These are phyloP conservation scores for Nemophila menziesii DNA, from an alignment of 257 asterid genomes.

Conservation along the genomic window DNA sequence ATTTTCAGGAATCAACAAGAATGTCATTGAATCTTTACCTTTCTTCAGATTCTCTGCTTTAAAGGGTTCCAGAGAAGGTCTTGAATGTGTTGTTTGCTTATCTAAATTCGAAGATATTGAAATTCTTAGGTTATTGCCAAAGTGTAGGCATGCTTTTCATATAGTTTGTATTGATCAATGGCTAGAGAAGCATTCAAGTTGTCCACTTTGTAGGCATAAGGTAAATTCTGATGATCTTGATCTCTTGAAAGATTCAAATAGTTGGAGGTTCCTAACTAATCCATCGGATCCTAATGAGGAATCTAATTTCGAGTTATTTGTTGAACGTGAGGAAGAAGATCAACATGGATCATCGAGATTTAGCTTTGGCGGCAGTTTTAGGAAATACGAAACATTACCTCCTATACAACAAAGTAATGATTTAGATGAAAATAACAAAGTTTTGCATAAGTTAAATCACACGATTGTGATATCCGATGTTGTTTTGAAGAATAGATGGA, in stretches of 20 bases:
- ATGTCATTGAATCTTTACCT: conserved; percentile 48
- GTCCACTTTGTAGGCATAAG: conserved; percentile 50
- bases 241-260: conserved; percentile 13
- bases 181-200: conserved; percentile 56
- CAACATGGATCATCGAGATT: conserved; percentile 19
- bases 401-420: conserved; percentile 14
- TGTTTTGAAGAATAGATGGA: conserved; percentile 50
- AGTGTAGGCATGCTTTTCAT: conserved; percentile 57
- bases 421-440: background rate
- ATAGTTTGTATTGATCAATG: conserved; percentile 47
- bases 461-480: conserved; percentile 42
- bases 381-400: conserved; percentile 15
- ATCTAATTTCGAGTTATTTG: conserved; percentile 16
- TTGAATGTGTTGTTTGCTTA: conserved; percentile 61
- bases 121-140: conserved; percentile 40
- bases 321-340: conserved; percentile 19
- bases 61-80: conserved; percentile 33
- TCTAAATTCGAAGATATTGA: conserved; percentile 43
- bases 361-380: conserved; percentile 17
- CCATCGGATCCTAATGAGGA: conserved; percentile 14
- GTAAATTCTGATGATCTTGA: conserved; percentile 30
- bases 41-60: conserved; percentile 42
- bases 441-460: conserved; percentile 35
- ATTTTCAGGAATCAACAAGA: conserved; percentile 35
- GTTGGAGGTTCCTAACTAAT: conserved; percentile 24